phyloP scores from a whole-genome alignment of 257 asterid genomes.

The Primulina tabacum region DNA sequence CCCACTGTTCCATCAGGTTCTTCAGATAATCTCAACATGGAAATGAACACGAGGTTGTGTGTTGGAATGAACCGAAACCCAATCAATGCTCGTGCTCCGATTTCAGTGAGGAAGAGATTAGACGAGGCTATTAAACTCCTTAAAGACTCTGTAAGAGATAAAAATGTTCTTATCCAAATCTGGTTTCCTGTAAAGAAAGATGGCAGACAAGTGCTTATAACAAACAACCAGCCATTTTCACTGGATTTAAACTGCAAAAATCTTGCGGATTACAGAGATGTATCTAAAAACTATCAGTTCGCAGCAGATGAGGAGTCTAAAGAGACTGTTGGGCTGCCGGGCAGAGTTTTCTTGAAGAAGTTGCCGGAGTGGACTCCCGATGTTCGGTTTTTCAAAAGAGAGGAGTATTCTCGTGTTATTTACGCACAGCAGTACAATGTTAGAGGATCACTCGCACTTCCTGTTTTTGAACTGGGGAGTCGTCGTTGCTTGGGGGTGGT shows the following conservation, averaged over 20 bases:
- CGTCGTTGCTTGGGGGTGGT: slow-evolving; percentile 77
- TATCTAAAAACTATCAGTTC: slow-evolving; percentile 48
- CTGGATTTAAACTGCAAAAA: slow-evolving; percentile 44
- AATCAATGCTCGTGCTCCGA: slow-evolving; percentile 31
- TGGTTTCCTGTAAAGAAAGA: slow-evolving; percentile 70
- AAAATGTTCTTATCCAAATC: slow-evolving; percentile 61
- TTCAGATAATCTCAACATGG: slow-evolving; percentile 31
- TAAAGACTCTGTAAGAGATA: slow-evolving; percentile 42
- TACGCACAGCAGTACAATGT: slow-evolving; percentile 53
- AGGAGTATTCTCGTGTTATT: slow-evolving; percentile 61
- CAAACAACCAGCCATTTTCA: slow-evolving; percentile 58
- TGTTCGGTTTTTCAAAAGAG: slow-evolving; percentile 58
- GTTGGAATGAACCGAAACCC: slow-evolving; percentile 40
- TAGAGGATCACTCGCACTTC: slow-evolving; percentile 73
- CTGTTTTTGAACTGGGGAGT: slow-evolving; percentile 63
- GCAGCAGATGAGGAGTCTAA: slow-evolving; percentile 56
- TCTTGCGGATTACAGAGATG: slow-evolving; percentile 53
- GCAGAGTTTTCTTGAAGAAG: slow-evolving; percentile 72
- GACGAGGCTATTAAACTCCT: slow-evolving; percentile 58
- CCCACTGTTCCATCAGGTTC: slow-evolving; percentile 31
- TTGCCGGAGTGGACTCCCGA: slow-evolving; percentile 84
- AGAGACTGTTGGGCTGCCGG: slow-evolving; percentile 59
- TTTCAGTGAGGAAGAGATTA: slow-evolving; percentile 42
- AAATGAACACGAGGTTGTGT: slow-evolving; percentile 48
- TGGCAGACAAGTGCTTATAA: slow-evolving; percentile 57